A percentile compares a stretch with the other conserved stretches of the same genome.
Conservation (phyloP, 179 eudicot species). For the Spergularia azorica region DNA sequence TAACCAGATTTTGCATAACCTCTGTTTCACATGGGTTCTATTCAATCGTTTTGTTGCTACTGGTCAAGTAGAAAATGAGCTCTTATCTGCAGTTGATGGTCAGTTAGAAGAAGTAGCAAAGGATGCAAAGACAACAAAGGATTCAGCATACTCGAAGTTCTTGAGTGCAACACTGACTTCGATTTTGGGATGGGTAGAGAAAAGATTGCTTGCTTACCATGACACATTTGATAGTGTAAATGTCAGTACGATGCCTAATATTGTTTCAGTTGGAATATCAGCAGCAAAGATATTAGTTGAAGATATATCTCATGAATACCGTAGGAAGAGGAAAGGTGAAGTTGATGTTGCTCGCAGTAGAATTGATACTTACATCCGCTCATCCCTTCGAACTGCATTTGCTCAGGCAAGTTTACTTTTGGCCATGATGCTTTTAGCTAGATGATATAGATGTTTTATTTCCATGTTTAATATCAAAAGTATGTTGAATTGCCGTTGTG, state of each 20-base stretch:
- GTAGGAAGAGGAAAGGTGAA: conserved; percentile 87
- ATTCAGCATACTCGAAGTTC: conserved; percentile 69
- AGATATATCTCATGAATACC: conserved; percentile 94
- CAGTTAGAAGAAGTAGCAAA: conserved; percentile 92
- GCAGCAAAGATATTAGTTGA: conserved; percentile 88
- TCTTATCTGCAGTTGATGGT: conserved; percentile 80
- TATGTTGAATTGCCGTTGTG: neutral
- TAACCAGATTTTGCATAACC: conserved; percentile 85
- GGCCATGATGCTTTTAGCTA: neutral
- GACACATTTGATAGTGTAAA: conserved; percentile 80
- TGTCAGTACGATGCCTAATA: conserved; percentile 79
- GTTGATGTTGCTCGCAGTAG: conserved; percentile 92
- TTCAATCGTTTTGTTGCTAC: conserved; percentile 88
- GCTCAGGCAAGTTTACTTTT: conserved; percentile 80
- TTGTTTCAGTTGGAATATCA: conserved; percentile 82
- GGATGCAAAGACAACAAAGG: conserved; percentile 88
- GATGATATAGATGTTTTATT: neutral
- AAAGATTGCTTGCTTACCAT: conserved; percentile 94
- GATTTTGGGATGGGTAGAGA: conserved; percentile 93
- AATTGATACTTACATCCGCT: conserved; percentile 92
- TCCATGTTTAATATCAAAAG: neutral
- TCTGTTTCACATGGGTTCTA: conserved; percentile 90
- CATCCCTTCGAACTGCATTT: conserved; percentile 97
- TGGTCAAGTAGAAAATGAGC: conserved; percentile 84
- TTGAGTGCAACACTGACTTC: conserved; percentile 84